These are phyloP conservation scores for Cymbidium sinense DNA, from an alignment of 106 monocot species.

Conservation along the genomic window DNA sequence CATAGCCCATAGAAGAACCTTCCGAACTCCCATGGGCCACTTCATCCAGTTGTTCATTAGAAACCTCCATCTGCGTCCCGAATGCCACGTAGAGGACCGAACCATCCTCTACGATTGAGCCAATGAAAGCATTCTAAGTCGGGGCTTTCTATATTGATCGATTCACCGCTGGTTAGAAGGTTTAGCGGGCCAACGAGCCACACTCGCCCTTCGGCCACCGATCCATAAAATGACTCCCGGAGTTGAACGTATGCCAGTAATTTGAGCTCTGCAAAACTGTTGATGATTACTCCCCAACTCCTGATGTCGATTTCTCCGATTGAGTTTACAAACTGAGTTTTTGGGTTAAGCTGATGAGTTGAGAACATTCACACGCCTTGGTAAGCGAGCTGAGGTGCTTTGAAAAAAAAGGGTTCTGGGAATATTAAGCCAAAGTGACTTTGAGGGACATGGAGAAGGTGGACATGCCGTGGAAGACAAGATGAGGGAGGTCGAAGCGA, in stretches of 20 bases:
- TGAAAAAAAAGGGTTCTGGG: neutral
- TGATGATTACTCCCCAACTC: constrained; percentile 6
- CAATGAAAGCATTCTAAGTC: neutral
- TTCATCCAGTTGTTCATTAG: constrained; percentile 24
- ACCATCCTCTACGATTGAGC: constrained; percentile 4
- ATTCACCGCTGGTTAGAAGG: neutral
- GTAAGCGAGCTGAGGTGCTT: neutral
- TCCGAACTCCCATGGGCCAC: constrained; percentile 20
- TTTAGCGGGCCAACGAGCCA: constrained; percentile 16
- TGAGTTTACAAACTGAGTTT: neutral
- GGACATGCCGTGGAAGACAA: constrained; percentile 21
- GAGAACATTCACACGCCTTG: neutral
- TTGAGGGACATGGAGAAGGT: constrained; percentile 11
- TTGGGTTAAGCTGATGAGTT: constrained; percentile 1
- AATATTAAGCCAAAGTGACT: neutral
- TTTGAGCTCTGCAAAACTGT: constrained; percentile 12
- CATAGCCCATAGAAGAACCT: constrained; percentile 25
- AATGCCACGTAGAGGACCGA: constrained; percentile 43
- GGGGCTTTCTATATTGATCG: neutral
- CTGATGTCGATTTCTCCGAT: neutral
- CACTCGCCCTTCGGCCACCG: neutral
- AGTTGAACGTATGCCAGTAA: neutral
- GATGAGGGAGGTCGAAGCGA: constrained; percentile 10
- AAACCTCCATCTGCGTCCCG: constrained; percentile 29
- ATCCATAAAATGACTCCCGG: neutral